Evolutionary conservation across 441 rosid species (phyloP), one percentile per base, ranked within the genome.

Genomic region (Aleurites moluccanus): DNA sequence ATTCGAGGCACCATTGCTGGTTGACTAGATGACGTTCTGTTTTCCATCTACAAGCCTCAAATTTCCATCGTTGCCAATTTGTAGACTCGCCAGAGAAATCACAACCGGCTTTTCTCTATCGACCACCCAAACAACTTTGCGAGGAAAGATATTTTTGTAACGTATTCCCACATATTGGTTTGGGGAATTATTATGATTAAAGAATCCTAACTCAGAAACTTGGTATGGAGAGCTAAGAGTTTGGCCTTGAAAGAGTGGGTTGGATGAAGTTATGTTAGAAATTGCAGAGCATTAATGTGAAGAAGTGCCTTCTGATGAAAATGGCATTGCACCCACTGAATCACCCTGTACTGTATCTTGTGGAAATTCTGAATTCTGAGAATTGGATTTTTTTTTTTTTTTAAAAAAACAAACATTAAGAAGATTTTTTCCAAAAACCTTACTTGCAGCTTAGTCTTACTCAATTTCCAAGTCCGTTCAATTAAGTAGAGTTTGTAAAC

Each of bases 161-260:
- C 94, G 81, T 25, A 90, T 87, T 16, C 98, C 98, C 15, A 90
- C 79, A 73, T 81, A 90, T 68, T 93, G 80, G 30, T 66, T 44
- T 2, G 45, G 65, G 1, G 85, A 67, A 71, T 70, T 45, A 1
- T 61, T 78, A 1, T 79, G 82, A n/a, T 74, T 70, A 83, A 92
- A 92, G 82, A 90, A 87, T 1, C 96, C 96, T 18, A 90, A 83
- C 67, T 84, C 86, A 74, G 92, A 93, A n/a, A 57, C 68, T 42
- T 84, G 81, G 1, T 2, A 40, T 4, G 60, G 11, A 45, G 97
- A 90, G 72, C 84, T 10, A 73, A 92, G 79, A 35, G 82, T 84
- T 0, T 72, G 55, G 20, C 81, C 87, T 60, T 85, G 89, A 66
- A 66, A 35, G n/a, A 92, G 61, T 9, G 69, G 75, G 44, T 83